phyloP scores from a whole-genome alignment of 306 rosid species.

The Alnus glutinosa region DNA sequence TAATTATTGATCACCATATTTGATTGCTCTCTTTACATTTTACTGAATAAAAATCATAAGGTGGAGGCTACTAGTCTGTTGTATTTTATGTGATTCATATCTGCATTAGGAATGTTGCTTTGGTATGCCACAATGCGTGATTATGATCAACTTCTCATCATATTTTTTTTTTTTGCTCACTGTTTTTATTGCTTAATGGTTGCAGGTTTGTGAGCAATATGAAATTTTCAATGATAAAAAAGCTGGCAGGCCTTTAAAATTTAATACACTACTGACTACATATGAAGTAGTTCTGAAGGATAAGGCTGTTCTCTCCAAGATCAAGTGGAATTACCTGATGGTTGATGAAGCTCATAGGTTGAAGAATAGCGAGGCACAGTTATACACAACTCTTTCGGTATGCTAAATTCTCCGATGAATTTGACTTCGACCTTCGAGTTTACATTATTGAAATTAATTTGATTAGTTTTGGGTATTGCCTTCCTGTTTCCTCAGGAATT shows the following conservation, averaged over 20 bases:
- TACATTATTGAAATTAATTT: constrained; percentile 13
- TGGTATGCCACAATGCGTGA: not conserved
- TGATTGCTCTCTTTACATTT: constrained; percentile 2
- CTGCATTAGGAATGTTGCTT: not conserved
- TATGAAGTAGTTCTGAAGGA: constrained; percentile 97
- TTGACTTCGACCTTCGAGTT: constrained; percentile 6
- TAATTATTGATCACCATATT: not conserved
- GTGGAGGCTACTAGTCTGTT: not conserved
- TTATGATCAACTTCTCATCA: not conserved
- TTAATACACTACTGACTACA: constrained; percentile 84
- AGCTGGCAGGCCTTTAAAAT: constrained; percentile 76
- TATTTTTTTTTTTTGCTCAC: not conserved
- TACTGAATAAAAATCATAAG: not conserved
- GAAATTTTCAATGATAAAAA: constrained; percentile 80
- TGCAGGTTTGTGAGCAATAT: constrained; percentile 96
- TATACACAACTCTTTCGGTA: constrained; percentile 93
- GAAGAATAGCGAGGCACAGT: constrained; percentile 97
- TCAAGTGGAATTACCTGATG: constrained; percentile 95
- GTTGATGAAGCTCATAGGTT: constrained; percentile 99
- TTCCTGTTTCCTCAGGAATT: constrained; percentile 66
- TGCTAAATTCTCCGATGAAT: constrained; percentile 32
- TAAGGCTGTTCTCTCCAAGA: constrained; percentile 89
- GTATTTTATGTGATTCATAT: not conserved
- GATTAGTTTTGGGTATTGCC: constrained; percentile 13
- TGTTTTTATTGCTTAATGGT: constrained; percentile 16